phyloP scores from a whole-genome alignment of 306 rosid genomes.

The Trichosanthes truncata region DNA sequence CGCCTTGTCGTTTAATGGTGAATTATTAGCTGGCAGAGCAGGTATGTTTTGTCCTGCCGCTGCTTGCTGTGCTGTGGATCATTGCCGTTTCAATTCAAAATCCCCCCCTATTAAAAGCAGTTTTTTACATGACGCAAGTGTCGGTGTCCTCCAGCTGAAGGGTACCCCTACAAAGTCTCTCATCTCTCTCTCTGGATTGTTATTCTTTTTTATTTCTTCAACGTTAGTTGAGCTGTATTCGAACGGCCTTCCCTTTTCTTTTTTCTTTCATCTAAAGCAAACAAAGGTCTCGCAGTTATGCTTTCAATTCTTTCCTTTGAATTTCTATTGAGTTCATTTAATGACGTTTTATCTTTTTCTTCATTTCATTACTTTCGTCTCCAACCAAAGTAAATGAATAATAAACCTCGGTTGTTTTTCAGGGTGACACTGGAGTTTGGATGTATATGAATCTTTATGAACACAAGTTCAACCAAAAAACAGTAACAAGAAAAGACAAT shows the following conservation, averaged over 20 bases:
- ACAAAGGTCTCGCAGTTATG: background rate
- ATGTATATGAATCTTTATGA: background rate
- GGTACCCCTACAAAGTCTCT: background rate
- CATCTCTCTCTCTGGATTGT: background rate
- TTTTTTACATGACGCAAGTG: background rate
- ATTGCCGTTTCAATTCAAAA: background rate
- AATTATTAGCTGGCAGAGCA: slow-evolving; percentile 67
- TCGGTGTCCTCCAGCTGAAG: background rate
- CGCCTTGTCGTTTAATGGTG: slow-evolving; percentile 31
- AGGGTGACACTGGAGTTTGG: background rate
- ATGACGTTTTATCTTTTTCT: background rate
- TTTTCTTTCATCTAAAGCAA: slow-evolving; percentile 7
- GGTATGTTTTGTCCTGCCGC: slow-evolving; percentile 47
- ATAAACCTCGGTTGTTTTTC: background rate
- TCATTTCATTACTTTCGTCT: background rate
- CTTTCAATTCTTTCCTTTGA: background rate
- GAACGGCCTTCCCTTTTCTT: background rate
- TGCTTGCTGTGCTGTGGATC: slow-evolving; percentile 19
- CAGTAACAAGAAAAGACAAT: background rate
- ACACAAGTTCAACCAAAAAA: background rate
- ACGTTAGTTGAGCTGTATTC: background rate
- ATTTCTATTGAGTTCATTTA: background rate
- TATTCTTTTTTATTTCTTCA: background rate
- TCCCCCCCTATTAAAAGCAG: background rate
- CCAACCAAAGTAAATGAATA: background rate